Base-by-base conservation (phyloP, 169 alveolate species). In the Babesia sp. region DNA sequence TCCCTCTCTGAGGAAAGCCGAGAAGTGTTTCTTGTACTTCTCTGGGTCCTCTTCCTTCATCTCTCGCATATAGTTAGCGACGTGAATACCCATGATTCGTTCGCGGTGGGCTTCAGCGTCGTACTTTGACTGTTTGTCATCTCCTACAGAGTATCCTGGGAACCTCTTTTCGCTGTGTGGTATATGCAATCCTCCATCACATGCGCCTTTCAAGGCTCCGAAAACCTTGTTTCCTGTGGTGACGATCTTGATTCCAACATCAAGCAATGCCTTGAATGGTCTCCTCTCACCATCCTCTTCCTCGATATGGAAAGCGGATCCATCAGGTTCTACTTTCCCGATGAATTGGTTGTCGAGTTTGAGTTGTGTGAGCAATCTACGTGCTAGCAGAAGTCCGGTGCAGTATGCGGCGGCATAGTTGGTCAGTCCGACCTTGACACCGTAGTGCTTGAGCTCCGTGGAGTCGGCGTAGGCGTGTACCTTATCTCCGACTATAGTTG, bases 171-270 rank as follows among this genome's bases (percentile, higher is more conserved):
- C 93, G 64, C 96, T 92, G 96, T 98, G 99, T n/a, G 99, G 99
- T 55, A 98, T 94, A 83, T 96, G 95, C 57, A 98, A 86, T 34
- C 99, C 99, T 37, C 99, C 99, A 88, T 98, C 99, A 51, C 96
- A 94, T 50, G 99, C 99, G 31, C 99, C 99, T 93, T 98, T 98
- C 93, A 98, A 91, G 48, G 99, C 99, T 54, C 99, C 99, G 92
- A 98, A 98, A 42, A 97, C 99, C 81, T 99, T 97, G 93, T 96
- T 96, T 37, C 99, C 99, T 61, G 97, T 95, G 59, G 99, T 98
- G 71, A 99, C 98, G 71, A 98, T 94, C 61, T 95, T 96, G 57
- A 98, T 93, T 51, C 99, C 99, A 55, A 98, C 99, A 91, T 98
- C 99, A 69, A 98, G 93, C 76, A 94, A 93, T 59, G 99, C 98